phyloP scores from a whole-genome alignment of 2,329 filamentous ascomycete genomes.

The Metarhizium rileyi region DNA sequence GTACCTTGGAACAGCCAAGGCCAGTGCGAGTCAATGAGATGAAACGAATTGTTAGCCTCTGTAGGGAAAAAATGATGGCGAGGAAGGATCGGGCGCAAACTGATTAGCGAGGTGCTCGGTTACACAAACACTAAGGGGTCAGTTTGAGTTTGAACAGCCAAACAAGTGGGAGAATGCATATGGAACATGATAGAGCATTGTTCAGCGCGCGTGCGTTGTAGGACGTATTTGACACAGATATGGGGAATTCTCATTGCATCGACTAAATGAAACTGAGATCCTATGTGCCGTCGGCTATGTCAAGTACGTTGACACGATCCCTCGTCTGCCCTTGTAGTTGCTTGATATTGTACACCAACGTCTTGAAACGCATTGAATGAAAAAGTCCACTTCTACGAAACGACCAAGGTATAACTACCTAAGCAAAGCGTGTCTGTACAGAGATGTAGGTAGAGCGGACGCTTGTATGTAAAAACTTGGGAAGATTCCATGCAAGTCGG shows the following conservation, averaged over 20 bases:
- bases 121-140: background rate
- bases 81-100: slow-evolving; percentile 12
- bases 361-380: background rate
- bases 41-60: slow-evolving; percentile 20
- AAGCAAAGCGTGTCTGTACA: background rate
- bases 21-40: slow-evolving; percentile 21
- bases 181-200: background rate
- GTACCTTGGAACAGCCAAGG: slow-evolving; percentile 20
- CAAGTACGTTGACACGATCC: background rate
- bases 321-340: background rate
- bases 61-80: slow-evolving; percentile 15
- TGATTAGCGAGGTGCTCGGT: slow-evolving; percentile 8
- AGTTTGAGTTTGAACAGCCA: background rate
- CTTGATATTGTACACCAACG: background rate
- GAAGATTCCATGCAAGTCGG: no score
- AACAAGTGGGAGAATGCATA: background rate
- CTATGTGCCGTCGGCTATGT: background rate
- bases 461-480: no score
- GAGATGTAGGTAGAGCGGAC: no score
- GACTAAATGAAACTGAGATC: background rate
- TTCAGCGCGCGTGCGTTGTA: background rate
- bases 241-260: background rate
- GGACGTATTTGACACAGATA: background rate
- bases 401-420: background rate
- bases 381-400: background rate